phyloP scores from a whole-genome alignment of 2,329 filamentous ascomycete genomes.

The Phoma sp. region DNA sequence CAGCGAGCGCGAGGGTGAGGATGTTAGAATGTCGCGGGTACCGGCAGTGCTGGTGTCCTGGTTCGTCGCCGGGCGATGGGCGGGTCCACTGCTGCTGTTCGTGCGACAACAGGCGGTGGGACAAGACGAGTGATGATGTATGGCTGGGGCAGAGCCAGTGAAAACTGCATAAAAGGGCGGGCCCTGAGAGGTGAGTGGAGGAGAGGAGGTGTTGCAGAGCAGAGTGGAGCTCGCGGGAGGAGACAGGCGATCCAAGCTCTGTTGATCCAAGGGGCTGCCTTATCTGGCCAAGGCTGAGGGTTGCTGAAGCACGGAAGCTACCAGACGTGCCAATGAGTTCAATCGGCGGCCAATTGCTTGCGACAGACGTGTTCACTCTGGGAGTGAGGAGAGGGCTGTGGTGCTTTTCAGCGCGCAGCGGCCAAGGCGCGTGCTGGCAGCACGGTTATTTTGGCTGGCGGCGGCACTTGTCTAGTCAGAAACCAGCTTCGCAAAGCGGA shows the following conservation, averaged over 20 bases:
- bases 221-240: slow-evolving; percentile 26
- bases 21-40: slow-evolving; percentile 27
- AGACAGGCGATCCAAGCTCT: slow-evolving; percentile 21
- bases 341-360: too few species aligned
- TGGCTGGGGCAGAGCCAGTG: slow-evolving; percentile 18
- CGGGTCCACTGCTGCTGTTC: slow-evolving; percentile 20
- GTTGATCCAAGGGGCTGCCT: slow-evolving; percentile 13
- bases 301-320: slow-evolving; percentile 5
- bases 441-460: slow-evolving; percentile 16
- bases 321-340: not conserved
- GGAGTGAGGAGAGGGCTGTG: slow-evolving; percentile 10
- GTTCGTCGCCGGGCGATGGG: slow-evolving; percentile 14
- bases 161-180: slow-evolving; percentile 8
- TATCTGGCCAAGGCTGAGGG: slow-evolving; percentile 11
- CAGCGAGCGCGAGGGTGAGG: slow-evolving; percentile 24
- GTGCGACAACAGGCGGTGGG: slow-evolving; percentile 24
- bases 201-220: slow-evolving; percentile 29
- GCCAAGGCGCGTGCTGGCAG: slow-evolving; percentile 3
- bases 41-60: slow-evolving; percentile 12
- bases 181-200: slow-evolving; percentile 22
- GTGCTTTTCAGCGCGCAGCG: slow-evolving; percentile 15
- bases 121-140: slow-evolving; percentile 29
- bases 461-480: slow-evolving; percentile 21
- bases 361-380: slow-evolving; percentile 7
- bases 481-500: slow-evolving; percentile 17